phyloP scores from a whole-genome alignment of 208 protist genomes.

The Leishmania lainsoni region DNA sequence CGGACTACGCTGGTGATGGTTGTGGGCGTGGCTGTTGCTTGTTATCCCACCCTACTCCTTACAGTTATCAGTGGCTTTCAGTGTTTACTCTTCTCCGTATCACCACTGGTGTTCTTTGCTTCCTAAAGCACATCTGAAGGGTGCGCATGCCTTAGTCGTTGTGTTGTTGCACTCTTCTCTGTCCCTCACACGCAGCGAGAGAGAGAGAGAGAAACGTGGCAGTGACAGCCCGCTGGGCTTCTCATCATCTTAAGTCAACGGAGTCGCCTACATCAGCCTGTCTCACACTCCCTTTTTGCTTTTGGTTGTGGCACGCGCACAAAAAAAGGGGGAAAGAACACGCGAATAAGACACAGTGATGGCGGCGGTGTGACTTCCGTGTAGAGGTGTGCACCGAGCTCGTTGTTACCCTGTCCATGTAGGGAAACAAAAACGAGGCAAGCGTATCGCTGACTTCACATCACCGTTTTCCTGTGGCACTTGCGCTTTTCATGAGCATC shows the following conservation, averaged over 20 bases:
- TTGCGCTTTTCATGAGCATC: background rate
- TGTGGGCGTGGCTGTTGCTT: background rate
- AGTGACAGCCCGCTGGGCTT: background rate
- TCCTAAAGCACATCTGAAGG: too few relatives aligned
- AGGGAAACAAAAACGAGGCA: background rate
- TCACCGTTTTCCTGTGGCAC: background rate
- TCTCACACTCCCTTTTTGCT: background rate
- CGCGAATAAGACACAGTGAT: background rate
- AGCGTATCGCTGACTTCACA: background rate
- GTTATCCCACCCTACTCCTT: background rate
- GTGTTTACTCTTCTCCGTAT: background rate
- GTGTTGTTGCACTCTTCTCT: background rate
- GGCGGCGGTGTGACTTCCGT: background rate
- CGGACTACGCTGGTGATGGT: background rate
- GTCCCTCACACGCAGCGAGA: background rate
- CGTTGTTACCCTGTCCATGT: background rate
- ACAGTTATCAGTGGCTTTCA: background rate
- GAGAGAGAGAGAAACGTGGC: background rate
- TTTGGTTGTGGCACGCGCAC: background rate
- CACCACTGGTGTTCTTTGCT: background rate
- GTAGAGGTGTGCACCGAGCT: background rate
- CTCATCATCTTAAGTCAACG: background rate
- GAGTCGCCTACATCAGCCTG: background rate
- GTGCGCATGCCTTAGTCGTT: background rate
- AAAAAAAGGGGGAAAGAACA: background rate